phyloP scores from a whole-genome alignment of 2,329 filamentous ascomycete species.

The Penicillium verrucosum region DNA sequence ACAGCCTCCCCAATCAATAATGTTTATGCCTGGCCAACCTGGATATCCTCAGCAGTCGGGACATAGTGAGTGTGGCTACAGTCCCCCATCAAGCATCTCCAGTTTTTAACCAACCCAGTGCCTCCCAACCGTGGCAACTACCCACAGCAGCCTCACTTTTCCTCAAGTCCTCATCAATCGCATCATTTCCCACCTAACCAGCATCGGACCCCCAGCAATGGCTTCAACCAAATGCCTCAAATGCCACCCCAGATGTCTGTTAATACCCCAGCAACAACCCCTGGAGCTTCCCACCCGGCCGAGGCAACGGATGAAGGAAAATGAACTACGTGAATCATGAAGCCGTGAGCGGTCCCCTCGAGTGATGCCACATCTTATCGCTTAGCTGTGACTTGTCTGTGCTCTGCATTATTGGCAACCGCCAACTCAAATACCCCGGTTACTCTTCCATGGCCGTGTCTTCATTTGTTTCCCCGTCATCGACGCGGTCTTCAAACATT shows the following conservation, averaged over 20 bases:
- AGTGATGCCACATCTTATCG: slow-evolving; percentile 4
- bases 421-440: slow-evolving; percentile 1
- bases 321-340: slow-evolving; percentile 34
- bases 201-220: slow-evolving; percentile 56
- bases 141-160: slow-evolving; percentile 60
- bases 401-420: slow-evolving; percentile 5
- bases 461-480: slow-evolving; percentile 5
- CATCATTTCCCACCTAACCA: slow-evolving; percentile 61
- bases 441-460: slow-evolving; percentile 3
- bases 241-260: slow-evolving; percentile 46
- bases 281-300: slow-evolving; percentile 38
- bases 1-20: slow-evolving; percentile 64
- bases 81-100: slow-evolving; percentile 12
- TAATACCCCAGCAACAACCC: slow-evolving; percentile 27
- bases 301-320: slow-evolving; percentile 49
- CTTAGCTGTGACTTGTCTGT: slow-evolving; percentile 3
- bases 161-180: slow-evolving; percentile 62
- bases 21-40: slow-evolving; percentile 74
- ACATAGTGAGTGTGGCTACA: slow-evolving; percentile 62
- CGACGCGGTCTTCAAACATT: not conserved
- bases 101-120: slow-evolving; percentile 52
- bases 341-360: not conserved
- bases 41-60: slow-evolving; percentile 69
- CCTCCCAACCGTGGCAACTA: slow-evolving; percentile 59
- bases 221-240: slow-evolving; percentile 49